Base-by-base conservation (phyloP, 2,329 filamentous ascomycete species). In the Drechslera avenae region DNA sequence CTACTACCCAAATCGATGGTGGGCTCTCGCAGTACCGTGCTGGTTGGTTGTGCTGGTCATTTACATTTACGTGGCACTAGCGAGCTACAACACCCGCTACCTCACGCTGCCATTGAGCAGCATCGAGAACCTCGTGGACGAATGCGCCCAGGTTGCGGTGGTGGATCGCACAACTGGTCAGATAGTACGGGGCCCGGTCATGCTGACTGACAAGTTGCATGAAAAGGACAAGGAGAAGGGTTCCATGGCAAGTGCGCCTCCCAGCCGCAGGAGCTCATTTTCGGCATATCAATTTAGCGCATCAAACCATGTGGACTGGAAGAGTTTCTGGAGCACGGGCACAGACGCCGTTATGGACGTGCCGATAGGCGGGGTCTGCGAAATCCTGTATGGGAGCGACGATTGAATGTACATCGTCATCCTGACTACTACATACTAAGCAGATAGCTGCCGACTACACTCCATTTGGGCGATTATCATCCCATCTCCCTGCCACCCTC, bases 261-360 rank as follows among this genome's bases (percentile, higher is more conserved):
- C 71, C 2, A 64, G 53, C 46, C 63, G 63, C 44, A 64, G 59
- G 19, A 54, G 53, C 57, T 68, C 67, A 35, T 62, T 70, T 50
- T 64, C 60, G 41, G 60, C 63, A 46, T 70, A 74, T 45, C 66
- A 69, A 31, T 75, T 71, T 52, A 74, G 56, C 64, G 73, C 54
- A 63, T 72, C 63, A 17, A 67, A 75, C 54, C 72, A 77, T 40
- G 73, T 83, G 58, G 83, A 91, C 67, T 97, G 94, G 93, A 86
- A 82, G 66, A 82, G 81, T 51, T 81, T 96, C 14, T 99, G 94
- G 94, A 91, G 86, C 66, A 86, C 90, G 63, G 91, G 94, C 14
- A 99, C 94, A 0, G 94, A 99, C 79, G 94, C 91, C 1, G 94
- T 97, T 6, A 89, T 99, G 89, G 94, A 99, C 76, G 87, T 99